Evolutionary conservation across 805 yeast species (phyloP).

Genomic region (Jamesozyma hellenica): DNA sequence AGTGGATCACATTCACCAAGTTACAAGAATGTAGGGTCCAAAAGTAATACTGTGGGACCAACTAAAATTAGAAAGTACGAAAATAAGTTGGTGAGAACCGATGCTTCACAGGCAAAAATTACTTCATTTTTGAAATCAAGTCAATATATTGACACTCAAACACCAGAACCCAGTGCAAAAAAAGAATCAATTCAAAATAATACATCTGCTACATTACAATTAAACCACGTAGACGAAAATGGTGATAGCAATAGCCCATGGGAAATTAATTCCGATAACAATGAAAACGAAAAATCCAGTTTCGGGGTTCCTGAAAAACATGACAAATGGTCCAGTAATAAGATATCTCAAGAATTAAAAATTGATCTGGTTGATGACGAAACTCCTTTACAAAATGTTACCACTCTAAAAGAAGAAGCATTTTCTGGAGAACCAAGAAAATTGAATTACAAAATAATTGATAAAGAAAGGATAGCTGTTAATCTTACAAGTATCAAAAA

Average conservation of each 20-base stretch:
- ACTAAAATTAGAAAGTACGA: slow-evolving; percentile 23
- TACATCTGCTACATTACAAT: background rate
- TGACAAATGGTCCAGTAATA: background rate
- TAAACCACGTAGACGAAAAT: background rate
- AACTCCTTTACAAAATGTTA: background rate
- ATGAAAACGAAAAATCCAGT: background rate
- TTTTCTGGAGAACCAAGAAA: background rate
- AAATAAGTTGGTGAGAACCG: slow-evolving; percentile 28
- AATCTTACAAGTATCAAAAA: slow-evolving; percentile 49
- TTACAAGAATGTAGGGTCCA: background rate
- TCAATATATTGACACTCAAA: background rate
- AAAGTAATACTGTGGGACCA: background rate
- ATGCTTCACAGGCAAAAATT: slow-evolving; percentile 26
- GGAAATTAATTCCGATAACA: background rate
- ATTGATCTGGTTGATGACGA: background rate
- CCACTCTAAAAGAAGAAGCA: background rate
- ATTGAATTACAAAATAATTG: slow-evolving; percentile 9
- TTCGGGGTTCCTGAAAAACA: background rate
- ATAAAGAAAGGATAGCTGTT: slow-evolving; percentile 33
- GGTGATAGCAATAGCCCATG: background rate
- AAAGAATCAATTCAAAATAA: background rate
- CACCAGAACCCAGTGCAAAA: background rate
- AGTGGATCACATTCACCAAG: background rate
- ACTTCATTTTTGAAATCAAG: slow-evolving; percentile 19
- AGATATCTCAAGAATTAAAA: background rate